Evolutionary conservation across 106 monocot species (phyloP).

Genomic region (Alisma plantagoaquatica): DNA sequence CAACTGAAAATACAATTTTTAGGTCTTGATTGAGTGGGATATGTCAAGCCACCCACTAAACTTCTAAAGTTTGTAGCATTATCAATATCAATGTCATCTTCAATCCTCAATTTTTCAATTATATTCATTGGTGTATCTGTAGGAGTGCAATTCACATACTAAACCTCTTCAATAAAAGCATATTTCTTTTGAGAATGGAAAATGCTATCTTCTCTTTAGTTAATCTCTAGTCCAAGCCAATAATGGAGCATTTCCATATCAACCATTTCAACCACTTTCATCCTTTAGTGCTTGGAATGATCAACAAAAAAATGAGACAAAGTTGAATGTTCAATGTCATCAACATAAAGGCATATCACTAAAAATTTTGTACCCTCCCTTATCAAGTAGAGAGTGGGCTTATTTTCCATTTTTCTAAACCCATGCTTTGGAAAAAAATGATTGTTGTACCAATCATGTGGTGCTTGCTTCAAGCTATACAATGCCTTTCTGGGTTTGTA

Average conservation of each 20-base stretch:
- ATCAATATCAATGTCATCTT: not conserved
- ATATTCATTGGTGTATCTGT: not conserved
- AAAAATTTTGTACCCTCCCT: not conserved
- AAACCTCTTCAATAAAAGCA: not conserved
- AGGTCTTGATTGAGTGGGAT: not conserved
- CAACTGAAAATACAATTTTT: not conserved
- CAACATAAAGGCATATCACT: not conserved
- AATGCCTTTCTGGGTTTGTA: not conserved
- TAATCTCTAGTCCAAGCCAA: slow-evolving; percentile 1
- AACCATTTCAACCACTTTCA: not conserved
- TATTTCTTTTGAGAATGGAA: slow-evolving; percentile 1
- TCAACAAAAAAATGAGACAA: not conserved
- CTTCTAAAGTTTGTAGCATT: slow-evolving; percentile 2
- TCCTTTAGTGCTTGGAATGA: not conserved
- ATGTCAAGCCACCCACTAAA: not conserved
- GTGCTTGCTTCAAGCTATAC: not conserved
- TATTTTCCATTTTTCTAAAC: not conserved
- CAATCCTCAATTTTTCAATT: not conserved
- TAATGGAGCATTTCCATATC: not conserved
- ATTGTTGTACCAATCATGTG: not conserved
- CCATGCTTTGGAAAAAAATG: not conserved
- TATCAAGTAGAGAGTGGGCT: not conserved
- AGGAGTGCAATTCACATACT: not conserved
- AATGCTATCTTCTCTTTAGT: not conserved
- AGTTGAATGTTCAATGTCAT: not conserved